Conservation (phyloP, 2,329 filamentous ascomycete genomes). For the Sporothrix euskadiensis region DNA sequence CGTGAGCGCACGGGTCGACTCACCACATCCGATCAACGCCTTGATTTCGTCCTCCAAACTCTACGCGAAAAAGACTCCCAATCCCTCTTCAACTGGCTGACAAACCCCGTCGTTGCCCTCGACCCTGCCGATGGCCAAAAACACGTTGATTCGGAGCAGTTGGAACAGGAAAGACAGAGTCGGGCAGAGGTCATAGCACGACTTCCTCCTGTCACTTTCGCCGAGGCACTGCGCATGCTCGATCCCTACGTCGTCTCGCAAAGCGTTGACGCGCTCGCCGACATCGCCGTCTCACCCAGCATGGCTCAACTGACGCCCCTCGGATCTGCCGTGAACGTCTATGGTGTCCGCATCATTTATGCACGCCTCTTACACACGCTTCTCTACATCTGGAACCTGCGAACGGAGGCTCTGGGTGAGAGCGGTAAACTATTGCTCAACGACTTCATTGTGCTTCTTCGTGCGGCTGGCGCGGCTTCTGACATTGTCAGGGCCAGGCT, state of each 20-base stretch:
- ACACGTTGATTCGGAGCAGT: neutral
- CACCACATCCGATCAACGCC: neutral
- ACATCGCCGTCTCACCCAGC: slow-evolving; percentile 43
- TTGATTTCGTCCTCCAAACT: slow-evolving; percentile 3
- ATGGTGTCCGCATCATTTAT: slow-evolving; percentile 50
- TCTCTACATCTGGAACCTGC: slow-evolving; percentile 40
- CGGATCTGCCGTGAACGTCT: slow-evolving; percentile 44
- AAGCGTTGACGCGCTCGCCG: slow-evolving; percentile 51
- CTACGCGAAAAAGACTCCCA: neutral
- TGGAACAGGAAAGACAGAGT: neutral
- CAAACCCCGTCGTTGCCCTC: slow-evolving; percentile 1
- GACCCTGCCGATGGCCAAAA: neutral
- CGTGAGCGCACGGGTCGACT: neutral
- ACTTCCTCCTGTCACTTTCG: slow-evolving; percentile 59
- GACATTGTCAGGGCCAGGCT: slow-evolving; percentile 41
- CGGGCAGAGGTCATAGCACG: slow-evolving; percentile 21
- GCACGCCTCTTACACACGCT: slow-evolving; percentile 42
- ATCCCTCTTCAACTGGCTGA: slow-evolving; percentile 1
- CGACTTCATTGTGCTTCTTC: slow-evolving; percentile 50
- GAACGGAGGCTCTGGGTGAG: slow-evolving; percentile 36
- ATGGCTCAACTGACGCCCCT: slow-evolving; percentile 46
- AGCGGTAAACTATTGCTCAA: slow-evolving; percentile 38
- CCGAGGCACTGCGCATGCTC: slow-evolving; percentile 62
- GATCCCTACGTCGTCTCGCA: slow-evolving; percentile 57
- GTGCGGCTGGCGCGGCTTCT: slow-evolving; percentile 50